These are phyloP conservation scores for Pleurotus tuber-regium DNA, from an alignment of 768 basidiomycete species.

Conservation along the genomic window DNA sequence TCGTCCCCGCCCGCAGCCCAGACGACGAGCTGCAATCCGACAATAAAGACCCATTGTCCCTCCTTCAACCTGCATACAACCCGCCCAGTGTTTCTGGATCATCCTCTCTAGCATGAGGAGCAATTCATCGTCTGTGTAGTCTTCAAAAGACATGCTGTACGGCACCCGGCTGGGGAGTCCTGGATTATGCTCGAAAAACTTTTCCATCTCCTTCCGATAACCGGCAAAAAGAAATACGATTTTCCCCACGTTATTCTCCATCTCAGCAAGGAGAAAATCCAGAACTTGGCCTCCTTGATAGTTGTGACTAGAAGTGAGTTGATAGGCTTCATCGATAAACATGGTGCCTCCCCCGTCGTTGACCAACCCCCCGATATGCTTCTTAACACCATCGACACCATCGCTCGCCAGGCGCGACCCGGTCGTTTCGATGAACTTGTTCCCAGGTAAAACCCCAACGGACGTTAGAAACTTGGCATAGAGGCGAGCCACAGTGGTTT, in stretches of 20 bases:
- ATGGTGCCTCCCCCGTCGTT: conserved; percentile 60
- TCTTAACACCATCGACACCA: conserved; percentile 51
- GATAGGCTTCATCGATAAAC: conserved; percentile 75
- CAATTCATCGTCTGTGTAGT: conserved; percentile 59
- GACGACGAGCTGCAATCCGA: conserved; percentile 55
- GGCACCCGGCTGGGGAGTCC: conserved; percentile 70
- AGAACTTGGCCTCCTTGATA: conserved; percentile 54
- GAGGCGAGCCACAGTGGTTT: conserved; percentile 65
- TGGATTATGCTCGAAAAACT: conserved; percentile 75
- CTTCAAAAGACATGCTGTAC: conserved; percentile 52
- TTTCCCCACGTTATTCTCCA: conserved; percentile 66
- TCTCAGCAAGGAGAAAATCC: conserved; percentile 70
- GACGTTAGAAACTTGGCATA: conserved; percentile 64
- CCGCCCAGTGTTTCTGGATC: conserved; percentile 43
- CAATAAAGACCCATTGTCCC: conserved; percentile 51
- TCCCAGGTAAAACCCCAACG: conserved; percentile 49
- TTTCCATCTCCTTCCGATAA: conserved; percentile 72
- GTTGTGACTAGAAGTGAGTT: conserved; percentile 50
- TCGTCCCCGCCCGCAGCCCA: conserved; percentile 57
- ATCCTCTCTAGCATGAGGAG: conserved; percentile 50
- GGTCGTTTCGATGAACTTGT: conserved; percentile 58
- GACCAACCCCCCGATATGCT: conserved; percentile 42
- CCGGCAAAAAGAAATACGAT: conserved; percentile 72
- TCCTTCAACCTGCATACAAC: conserved; percentile 54
- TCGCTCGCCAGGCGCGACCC: conserved; percentile 58